Percentiles rank a stretch among this genome's conserved stretches.
phyloP scores from a whole-genome alignment of 495 filamentous ascomycete species.

The Thermochaetoides thermophila region DNA sequence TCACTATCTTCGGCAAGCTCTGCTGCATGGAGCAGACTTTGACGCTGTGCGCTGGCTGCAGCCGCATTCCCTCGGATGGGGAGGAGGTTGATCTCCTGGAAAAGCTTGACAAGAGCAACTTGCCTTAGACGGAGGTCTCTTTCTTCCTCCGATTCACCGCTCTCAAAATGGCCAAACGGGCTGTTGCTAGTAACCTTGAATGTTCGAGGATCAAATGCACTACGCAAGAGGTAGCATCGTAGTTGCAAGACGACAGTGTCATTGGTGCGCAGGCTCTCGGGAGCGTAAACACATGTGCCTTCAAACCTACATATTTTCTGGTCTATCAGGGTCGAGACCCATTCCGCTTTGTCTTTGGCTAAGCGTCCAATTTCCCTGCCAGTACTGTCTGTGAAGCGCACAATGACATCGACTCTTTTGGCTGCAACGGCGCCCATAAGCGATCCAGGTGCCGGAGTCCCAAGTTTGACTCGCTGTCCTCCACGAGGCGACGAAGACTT shows the following conservation, averaged over 20 bases:
- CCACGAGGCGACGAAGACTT: slow-evolving; percentile 39
- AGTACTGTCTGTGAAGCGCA: slow-evolving; percentile 72
- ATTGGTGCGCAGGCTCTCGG: slow-evolving; percentile 71
- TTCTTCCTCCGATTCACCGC: slow-evolving; percentile 76
- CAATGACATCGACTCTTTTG: slow-evolving; percentile 64
- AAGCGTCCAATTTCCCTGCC: slow-evolving; percentile 80
- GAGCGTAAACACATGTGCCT: slow-evolving; percentile 77
- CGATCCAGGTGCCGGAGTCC: slow-evolving; percentile 11
- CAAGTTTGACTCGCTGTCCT: slow-evolving; percentile 25
- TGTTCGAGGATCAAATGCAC: slow-evolving; percentile 50
- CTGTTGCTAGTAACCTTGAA: slow-evolving; percentile 55
- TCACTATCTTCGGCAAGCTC: slow-evolving; percentile 73
- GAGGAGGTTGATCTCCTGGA: slow-evolving; percentile 73
- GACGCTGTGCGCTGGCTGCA: slow-evolving; percentile 60
- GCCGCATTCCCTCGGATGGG: slow-evolving; percentile 60
- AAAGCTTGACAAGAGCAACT: slow-evolving; percentile 73
- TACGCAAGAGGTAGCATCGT: slow-evolving; percentile 56
- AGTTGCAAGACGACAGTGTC: slow-evolving; percentile 88
- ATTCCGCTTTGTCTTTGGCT: slow-evolving; percentile 80
- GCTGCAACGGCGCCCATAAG: slow-evolving; percentile 30
- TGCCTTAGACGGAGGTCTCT: slow-evolving; percentile 72
- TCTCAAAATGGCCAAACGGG: slow-evolving; percentile 43
- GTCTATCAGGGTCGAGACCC: slow-evolving; percentile 87
- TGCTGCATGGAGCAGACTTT: slow-evolving; percentile 71
- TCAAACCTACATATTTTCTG: slow-evolving; percentile 82